Evolutionary conservation across 2,329 filamentous ascomycete species (phyloP).

Genomic region (Truncatella angustata): DNA sequence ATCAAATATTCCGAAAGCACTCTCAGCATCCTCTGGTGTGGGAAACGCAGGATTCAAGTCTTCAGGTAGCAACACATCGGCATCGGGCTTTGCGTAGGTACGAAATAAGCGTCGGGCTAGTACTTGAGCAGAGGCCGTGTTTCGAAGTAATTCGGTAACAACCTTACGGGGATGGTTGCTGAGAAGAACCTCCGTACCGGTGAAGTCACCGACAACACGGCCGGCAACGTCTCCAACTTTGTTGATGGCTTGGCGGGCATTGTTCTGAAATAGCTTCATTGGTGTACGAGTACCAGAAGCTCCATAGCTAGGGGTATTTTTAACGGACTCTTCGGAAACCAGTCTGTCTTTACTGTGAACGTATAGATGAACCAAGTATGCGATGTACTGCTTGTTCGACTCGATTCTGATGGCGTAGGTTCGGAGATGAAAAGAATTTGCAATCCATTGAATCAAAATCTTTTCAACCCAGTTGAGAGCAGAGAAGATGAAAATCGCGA

Average conservation of each 20-base stretch:
- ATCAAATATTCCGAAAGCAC: constrained; percentile 89
- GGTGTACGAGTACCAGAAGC: constrained; percentile 71
- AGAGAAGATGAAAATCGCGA: constrained; percentile 77
- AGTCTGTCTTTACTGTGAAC: constrained; percentile 76
- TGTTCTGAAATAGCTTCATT: constrained; percentile 68
- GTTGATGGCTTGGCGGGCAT: constrained; percentile 75
- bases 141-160: constrained; percentile 72
- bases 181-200: constrained; percentile 68
- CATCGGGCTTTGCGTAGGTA: constrained; percentile 73
- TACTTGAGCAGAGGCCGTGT: constrained; percentile 72
- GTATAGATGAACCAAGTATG: constrained; percentile 3
- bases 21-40: constrained; percentile 80
- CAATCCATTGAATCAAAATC: constrained; percentile 91
- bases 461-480: constrained; percentile 86
- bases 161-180: constrained; percentile 79
- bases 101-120: constrained; percentile 86
- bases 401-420: constrained; percentile 91
- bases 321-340: constrained; percentile 50
- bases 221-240: constrained; percentile 66
- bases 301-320: constrained; percentile 38
- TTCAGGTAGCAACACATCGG: constrained; percentile 73
- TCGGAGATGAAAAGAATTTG: constrained; percentile 85
- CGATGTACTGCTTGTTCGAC: constrained; percentile 87
- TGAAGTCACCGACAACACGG: constrained; percentile 69
- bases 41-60: constrained; percentile 79